These are phyloP conservation scores for Chlamydomonas sp. DNA, from an alignment of 139 green algal genomes.

Conservation along the genomic window DNA sequence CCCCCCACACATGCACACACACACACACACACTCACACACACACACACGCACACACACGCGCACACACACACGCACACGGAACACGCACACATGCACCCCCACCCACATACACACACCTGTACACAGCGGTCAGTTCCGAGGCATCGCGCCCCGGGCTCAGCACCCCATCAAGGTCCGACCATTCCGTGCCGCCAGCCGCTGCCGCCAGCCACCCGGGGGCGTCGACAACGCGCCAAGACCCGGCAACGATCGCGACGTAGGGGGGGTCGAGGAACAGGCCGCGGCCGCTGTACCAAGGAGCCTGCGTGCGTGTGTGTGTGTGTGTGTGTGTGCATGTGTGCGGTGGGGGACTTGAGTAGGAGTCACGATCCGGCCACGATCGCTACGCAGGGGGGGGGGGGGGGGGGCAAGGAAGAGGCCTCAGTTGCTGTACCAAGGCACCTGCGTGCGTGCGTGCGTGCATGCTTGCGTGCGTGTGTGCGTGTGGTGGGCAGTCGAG, in stretches of 20 bases:
- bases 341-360: too few species aligned
- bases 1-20: too few species aligned
- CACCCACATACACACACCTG: constrained; percentile 12
- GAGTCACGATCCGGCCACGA: constrained; percentile 1
- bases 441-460: too few species aligned
- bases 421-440: constrained; percentile 33
- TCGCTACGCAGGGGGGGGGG: constrained; percentile 50
- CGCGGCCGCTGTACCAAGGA: constrained; percentile 34
- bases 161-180: constrained; percentile 1
- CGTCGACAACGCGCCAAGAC: constrained; percentile 5
- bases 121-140: background rate
- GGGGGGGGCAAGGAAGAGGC: constrained; percentile 79
- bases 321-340: too few species aligned
- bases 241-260: constrained; percentile 30
- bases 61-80: too few species aligned
- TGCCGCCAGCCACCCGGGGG: background rate
- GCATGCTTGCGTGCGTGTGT: too few species aligned
- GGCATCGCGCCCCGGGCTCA: background rate
- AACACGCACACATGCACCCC: too few species aligned
- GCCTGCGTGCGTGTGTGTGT: too few species aligned
- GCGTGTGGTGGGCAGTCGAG: too few species aligned
- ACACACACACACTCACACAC: too few species aligned
- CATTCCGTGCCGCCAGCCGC: background rate
- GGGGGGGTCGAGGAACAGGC: constrained; percentile 74
- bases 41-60: too few species aligned